Evolutionary conservation across 2,329 filamentous ascomycete species (phyloP).

Genomic region (Calycina herbarum): DNA sequence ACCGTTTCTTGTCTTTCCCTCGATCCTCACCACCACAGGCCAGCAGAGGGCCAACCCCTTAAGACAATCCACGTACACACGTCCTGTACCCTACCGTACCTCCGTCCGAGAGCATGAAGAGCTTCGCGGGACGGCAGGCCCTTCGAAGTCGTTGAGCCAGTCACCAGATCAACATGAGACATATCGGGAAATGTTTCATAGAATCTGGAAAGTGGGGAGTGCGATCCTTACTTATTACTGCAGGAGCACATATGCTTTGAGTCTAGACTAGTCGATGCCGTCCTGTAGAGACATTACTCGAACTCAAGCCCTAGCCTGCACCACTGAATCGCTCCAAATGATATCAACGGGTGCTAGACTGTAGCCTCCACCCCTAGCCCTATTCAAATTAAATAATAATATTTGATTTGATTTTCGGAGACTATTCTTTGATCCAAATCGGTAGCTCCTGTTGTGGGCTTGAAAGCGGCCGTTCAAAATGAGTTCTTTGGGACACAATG

Average conservation of each 20-base stretch:
- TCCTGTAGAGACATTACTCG: slow-evolving; percentile 2
- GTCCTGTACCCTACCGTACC: not conserved
- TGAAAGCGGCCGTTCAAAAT: not conserved
- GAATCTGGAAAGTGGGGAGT: not conserved
- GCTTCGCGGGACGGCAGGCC: not conserved
- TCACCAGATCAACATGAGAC: not conserved
- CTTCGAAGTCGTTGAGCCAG: not conserved
- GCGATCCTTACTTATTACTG: not conserved
- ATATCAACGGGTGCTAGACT: slow-evolving; percentile 10
- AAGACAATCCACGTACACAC: not conserved
- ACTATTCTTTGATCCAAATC: not conserved
- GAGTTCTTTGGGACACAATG: not conserved
- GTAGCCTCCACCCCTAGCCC: not conserved
- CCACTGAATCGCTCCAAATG: slow-evolving; percentile 4
- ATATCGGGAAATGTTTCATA: not conserved
- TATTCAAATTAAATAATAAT: not conserved
- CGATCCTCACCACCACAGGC: not conserved
- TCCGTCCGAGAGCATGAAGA: not conserved
- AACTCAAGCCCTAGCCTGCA: not conserved
- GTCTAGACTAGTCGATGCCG: not conserved
- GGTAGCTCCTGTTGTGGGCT: not conserved
- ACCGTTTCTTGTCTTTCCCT: slow-evolving; percentile 1
- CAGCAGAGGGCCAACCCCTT: not conserved
- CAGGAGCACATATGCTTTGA: not conserved
- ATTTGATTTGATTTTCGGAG: not conserved